phyloP scores from a whole-genome alignment of 441 rosid genomes.

The Sinapis alba region DNA sequence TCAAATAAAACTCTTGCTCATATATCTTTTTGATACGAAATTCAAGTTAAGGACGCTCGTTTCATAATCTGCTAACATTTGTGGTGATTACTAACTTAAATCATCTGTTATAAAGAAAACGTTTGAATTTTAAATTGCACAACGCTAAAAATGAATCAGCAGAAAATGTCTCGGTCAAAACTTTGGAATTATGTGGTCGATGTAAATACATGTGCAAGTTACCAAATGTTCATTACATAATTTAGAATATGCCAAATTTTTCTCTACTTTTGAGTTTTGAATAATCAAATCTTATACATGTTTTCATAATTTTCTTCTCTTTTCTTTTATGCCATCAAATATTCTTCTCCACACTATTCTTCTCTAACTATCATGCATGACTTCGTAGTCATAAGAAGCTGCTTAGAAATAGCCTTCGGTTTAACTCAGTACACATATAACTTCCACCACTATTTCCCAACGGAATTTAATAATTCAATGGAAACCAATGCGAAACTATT shows the following conservation, averaged over 20 bases:
- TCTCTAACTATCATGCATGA: background rate
- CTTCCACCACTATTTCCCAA: constrained; percentile 7
- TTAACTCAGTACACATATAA: constrained; percentile 5
- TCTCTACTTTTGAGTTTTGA: constrained; percentile 16
- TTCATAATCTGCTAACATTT: background rate
- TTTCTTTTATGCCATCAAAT: background rate
- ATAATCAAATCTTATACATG: constrained; percentile 9
- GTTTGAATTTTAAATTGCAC: background rate
- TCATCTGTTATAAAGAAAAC: background rate
- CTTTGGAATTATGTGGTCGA: background rate
- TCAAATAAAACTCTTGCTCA: background rate
- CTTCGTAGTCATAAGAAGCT: constrained; percentile 33
- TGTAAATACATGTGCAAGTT: background rate
- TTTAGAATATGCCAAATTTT: background rate
- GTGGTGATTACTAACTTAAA: background rate
- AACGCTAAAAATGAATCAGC: background rate
- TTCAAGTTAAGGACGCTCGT: background rate
- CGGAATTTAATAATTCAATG: background rate
- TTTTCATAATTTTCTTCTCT: background rate
- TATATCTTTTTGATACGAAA: background rate
- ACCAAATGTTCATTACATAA: background rate
- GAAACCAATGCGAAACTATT: constrained; percentile 17
- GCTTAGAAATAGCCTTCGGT: constrained; percentile 28
- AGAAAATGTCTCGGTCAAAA: background rate
- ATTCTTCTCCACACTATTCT: background rate